These are phyloP conservation scores for Talaromyces sp. DNA, from an alignment of 2,329 filamentous ascomycete species.

Conservation along the genomic window DNA sequence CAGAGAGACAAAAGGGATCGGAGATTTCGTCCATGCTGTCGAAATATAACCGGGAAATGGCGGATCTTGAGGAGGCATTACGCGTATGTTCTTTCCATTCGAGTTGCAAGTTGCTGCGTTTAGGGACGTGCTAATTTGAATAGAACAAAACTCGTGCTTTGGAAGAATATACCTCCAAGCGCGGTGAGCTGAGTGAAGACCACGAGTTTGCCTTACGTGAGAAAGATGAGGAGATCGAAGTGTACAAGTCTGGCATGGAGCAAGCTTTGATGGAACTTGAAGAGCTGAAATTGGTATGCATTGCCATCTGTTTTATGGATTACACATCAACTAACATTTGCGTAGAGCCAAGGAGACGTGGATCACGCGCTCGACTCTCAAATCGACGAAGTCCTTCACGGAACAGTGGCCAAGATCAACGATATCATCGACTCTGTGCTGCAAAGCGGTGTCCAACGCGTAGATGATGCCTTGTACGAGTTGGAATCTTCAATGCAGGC, in stretches of 20 bases:
- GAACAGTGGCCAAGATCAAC: conserved; percentile 88
- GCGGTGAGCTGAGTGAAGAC: conserved; percentile 76
- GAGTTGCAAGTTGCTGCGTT: background rate
- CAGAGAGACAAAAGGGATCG: conserved; percentile 87
- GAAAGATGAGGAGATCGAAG: conserved; percentile 96
- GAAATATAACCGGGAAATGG: conserved; percentile 96
- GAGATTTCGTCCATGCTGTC: conserved; percentile 91
- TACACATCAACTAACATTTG: background rate
- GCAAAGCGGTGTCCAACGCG: conserved; percentile 84
- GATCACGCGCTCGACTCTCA: conserved; percentile 82
- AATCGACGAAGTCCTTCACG: conserved; percentile 80
- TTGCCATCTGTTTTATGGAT: background rate
- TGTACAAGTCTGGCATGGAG: conserved; percentile 97
- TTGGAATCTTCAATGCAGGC: conserved; percentile 97
- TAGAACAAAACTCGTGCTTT: conserved; percentile 80
- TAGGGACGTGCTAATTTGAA: conserved; percentile 8
- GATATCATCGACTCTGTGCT: conserved; percentile 96
- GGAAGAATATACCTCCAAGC: conserved; percentile 73
- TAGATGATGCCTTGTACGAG: conserved; percentile 95
- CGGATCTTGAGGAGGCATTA: conserved; percentile 89
- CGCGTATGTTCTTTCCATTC: conserved; percentile 35
- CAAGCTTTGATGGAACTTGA: conserved; percentile 89
- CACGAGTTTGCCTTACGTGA: conserved; percentile 80
- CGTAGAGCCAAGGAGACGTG: conserved; percentile 62
- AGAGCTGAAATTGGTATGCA: conserved; percentile 62